These are phyloP conservation scores for Apostasia ramifera DNA, from an alignment of 106 monocot species.

Conservation along the genomic window DNA sequence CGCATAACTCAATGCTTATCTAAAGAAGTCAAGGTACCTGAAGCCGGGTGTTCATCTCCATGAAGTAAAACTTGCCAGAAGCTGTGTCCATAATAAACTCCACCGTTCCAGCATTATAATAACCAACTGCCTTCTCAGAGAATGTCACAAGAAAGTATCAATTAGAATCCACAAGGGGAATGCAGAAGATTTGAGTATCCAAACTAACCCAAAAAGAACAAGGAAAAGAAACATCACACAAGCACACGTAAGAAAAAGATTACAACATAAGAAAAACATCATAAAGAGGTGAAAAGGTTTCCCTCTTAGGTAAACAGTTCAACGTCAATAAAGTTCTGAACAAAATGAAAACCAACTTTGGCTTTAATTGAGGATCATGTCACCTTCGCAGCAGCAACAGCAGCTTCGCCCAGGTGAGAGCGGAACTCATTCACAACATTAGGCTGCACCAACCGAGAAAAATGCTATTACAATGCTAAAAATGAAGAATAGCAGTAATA, in stretches of 20 bases:
- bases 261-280: neutral
- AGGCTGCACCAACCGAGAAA: slow-evolving; percentile 68
- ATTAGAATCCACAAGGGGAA: slow-evolving; percentile 6
- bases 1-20: neutral
- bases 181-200: neutral
- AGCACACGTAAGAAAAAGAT: neutral
- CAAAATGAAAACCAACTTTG: neutral
- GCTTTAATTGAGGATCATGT: slow-evolving; percentile 4
- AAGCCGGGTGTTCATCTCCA: slow-evolving; percentile 99
- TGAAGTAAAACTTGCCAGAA: slow-evolving; percentile 89
- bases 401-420: slow-evolving; percentile 86
- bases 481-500: slow-evolving; percentile 11
- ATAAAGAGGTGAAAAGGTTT: neutral
- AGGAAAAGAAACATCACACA: neutral
- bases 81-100: slow-evolving; percentile 95
- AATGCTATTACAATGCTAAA: slow-evolving; percentile 12
- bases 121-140: slow-evolving; percentile 90
- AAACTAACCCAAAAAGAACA: neutral
- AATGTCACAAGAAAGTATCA: slow-evolving; percentile 25
- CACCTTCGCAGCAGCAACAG: slow-evolving; percentile 98
- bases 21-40: slow-evolving; percentile 43
- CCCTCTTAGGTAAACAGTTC: neutral
- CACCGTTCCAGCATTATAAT: slow-evolving; percentile 96
- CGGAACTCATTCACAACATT: slow-evolving; percentile 75
- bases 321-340: neutral